These are phyloP conservation scores for Zea luxurians DNA, from an alignment of 176 grass and related monocot genomes.

Conservation along the genomic window DNA sequence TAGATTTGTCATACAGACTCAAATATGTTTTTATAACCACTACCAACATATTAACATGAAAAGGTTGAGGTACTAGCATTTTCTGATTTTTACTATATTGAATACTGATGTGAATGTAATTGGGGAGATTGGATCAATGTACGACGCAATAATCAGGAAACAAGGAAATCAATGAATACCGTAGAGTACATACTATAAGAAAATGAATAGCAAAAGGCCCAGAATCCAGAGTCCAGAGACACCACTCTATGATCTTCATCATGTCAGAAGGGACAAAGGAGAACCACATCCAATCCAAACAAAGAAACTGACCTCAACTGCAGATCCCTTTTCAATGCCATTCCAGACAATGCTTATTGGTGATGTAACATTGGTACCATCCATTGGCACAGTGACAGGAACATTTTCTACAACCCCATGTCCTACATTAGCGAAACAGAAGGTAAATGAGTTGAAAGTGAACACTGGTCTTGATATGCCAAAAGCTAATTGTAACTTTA, in stretches of 20 bases:
- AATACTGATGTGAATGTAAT: background rate
- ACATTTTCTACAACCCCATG: constrained; percentile 44
- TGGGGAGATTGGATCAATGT: background rate
- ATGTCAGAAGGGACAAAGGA: background rate
- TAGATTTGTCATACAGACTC: no score
- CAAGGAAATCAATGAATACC: background rate
- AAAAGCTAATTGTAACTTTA: constrained; percentile 36
- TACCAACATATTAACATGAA: background rate
- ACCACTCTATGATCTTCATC: background rate
- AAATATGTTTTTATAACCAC: background rate
- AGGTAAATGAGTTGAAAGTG: constrained; percentile 35
- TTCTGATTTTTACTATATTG: constrained; percentile 4
- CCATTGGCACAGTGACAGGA: constrained; percentile 16
- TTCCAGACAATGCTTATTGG: constrained; percentile 48
- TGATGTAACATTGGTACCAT: constrained; percentile 43
- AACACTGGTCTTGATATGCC: constrained; percentile 11
- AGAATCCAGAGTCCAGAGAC: background rate
- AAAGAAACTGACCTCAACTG: constrained; percentile 67
- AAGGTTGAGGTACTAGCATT: background rate
- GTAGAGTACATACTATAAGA: background rate
- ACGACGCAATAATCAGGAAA: background rate
- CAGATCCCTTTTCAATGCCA: constrained; percentile 75
- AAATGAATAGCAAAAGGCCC: constrained; percentile 12
- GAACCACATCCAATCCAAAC: constrained; percentile 5
- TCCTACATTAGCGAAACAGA: constrained; percentile 49